Evolutionary conservation across 768 basidiomycete species (phyloP).

Genomic region (Clitopilus hobsonii): DNA sequence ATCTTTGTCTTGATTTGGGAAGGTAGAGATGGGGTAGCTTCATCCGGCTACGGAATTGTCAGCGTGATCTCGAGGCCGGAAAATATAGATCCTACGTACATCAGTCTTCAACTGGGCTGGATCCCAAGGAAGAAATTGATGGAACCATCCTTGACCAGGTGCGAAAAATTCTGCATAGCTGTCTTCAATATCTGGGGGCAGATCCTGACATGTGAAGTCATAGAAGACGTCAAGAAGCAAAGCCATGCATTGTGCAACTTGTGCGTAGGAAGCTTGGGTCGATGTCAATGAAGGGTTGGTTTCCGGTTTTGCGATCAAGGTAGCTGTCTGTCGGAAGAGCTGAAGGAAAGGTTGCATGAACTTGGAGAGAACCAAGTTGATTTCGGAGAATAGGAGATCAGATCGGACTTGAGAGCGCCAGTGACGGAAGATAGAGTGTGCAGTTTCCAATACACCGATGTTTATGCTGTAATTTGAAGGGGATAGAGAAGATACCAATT

Average conservation of each 20-base stretch:
- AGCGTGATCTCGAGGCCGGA: constrained; percentile 6
- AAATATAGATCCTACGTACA: constrained; percentile 37
- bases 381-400: constrained; percentile 81
- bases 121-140: constrained; percentile 80
- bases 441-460: constrained; percentile 86
- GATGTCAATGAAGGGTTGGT: constrained; percentile 28
- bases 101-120: constrained; percentile 63
- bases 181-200: constrained; percentile 94
- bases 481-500: constrained; percentile 84
- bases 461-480: constrained; percentile 79
- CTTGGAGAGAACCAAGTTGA: constrained; percentile 83
- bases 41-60: constrained; percentile 57
- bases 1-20: constrained; percentile 86
- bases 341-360: constrained; percentile 84
- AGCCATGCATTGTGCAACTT: constrained; percentile 70
- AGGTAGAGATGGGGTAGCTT: constrained; percentile 78
- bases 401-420: constrained; percentile 92
- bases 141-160: constrained; percentile 63
- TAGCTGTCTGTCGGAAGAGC: constrained; percentile 69
- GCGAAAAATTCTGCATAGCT: constrained; percentile 79
- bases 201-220: constrained; percentile 92
- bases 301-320: constrained; percentile 35
- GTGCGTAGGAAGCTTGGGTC: constrained; percentile 34
- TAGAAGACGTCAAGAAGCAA: constrained; percentile 85
- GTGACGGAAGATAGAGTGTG: constrained; percentile 91